phyloP scores from a whole-genome alignment of 306 rosid species.

The Sophora flavescens region DNA sequence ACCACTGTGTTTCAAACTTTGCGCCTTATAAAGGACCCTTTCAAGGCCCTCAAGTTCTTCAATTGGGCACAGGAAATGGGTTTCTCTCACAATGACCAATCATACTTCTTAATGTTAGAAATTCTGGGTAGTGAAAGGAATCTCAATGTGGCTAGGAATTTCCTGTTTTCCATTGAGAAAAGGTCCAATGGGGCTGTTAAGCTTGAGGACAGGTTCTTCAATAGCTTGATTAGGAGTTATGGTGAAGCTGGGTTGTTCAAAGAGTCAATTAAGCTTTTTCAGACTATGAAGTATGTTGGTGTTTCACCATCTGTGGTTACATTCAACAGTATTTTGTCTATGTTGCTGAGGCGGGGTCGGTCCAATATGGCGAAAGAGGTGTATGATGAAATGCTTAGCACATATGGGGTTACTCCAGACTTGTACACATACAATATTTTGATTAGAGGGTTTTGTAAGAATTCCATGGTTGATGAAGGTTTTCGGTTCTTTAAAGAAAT shows the following conservation, averaged over 20 bases:
- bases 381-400: constrained; percentile 80
- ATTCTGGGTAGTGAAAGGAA: constrained; percentile 64
- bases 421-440: constrained; percentile 67
- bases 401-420: constrained; percentile 77
- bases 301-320: constrained; percentile 72
- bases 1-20: constrained; percentile 73
- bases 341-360: constrained; percentile 80
- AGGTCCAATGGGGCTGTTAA: constrained; percentile 69
- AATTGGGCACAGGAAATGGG: constrained; percentile 69
- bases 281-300: constrained; percentile 66
- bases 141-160: constrained; percentile 78
- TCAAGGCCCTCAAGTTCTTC: constrained; percentile 70
- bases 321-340: constrained; percentile 63
- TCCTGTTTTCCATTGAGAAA: constrained; percentile 72
- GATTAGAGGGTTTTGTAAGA: constrained; percentile 89
- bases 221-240: constrained; percentile 76
- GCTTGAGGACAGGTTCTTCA: constrained; percentile 74
- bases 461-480: constrained; percentile 76
- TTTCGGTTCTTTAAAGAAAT: constrained; percentile 70
- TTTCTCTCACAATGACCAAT: constrained; percentile 60
- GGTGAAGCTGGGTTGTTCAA: constrained; percentile 78
- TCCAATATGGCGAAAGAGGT: constrained; percentile 67
- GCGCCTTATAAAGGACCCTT: constrained; percentile 56
- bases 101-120: constrained; percentile 69
- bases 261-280: constrained; percentile 73